phyloP scores from a whole-genome alignment of 345 rosid species.

The Orychophragmus violaceus region DNA sequence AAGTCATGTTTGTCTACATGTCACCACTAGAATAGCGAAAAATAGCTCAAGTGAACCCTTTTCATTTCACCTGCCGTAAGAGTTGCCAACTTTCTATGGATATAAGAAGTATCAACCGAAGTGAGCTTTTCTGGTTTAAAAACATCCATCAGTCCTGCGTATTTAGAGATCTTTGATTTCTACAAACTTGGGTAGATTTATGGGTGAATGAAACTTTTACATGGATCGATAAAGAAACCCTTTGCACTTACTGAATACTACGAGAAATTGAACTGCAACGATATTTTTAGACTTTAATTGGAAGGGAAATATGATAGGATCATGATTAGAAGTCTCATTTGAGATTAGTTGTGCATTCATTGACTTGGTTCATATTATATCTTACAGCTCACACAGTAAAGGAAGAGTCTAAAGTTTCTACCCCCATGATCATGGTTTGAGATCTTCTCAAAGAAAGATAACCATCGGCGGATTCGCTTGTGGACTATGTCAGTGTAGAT shows the following conservation, averaged over 20 bases:
- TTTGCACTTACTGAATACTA: background rate
- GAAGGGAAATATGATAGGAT: background rate
- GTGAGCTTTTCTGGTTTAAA: background rate
- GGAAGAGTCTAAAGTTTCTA: conserved; percentile 7
- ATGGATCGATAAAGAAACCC: background rate
- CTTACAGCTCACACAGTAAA: background rate
- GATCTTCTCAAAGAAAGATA: no score
- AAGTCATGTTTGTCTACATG: no score
- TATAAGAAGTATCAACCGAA: background rate
- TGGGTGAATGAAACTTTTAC: background rate
- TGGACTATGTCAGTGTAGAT: no score
- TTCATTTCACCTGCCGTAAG: background rate
- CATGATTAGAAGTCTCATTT: background rate
- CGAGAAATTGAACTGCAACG: background rate
- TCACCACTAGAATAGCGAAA: background rate
- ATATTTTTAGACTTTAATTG: background rate
- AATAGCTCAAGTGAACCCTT: background rate
- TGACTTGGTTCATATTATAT: background rate
- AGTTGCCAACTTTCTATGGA: background rate
- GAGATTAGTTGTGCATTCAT: background rate
- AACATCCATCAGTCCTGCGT: background rate
- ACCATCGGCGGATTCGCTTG: no score
- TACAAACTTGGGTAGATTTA: background rate
- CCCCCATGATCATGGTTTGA: no score
- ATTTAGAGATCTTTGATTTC: background rate